Evolutionary conservation across 2,329 filamentous ascomycete species (phyloP).

Genomic region (Cercospora zeae-maydis): DNA sequence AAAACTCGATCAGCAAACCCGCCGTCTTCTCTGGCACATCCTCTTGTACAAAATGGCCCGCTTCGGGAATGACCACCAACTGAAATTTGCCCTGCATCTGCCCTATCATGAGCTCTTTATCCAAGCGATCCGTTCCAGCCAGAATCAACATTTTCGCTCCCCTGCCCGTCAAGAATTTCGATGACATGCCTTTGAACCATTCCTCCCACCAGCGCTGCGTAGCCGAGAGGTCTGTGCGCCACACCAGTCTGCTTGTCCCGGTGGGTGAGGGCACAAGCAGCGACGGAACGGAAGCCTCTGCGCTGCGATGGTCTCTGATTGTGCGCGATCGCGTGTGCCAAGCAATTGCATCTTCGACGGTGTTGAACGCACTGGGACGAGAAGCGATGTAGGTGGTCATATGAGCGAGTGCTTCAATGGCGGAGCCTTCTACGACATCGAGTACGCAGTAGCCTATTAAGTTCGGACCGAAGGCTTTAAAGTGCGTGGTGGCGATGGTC

Average conservation of each 20-base stretch:
- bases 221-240: constrained; percentile 77
- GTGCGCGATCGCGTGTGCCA: constrained; percentile 92
- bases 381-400: constrained; percentile 91
- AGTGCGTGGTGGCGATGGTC: constrained; percentile 62
- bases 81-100: constrained; percentile 99
- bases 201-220: constrained; percentile 92
- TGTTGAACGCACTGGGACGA: constrained; percentile 73
- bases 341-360: constrained; percentile 74
- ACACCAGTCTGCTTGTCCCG: constrained; percentile 57
- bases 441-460: constrained; percentile 84
- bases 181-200: constrained; percentile 86
- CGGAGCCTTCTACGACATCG: constrained; percentile 91
- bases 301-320: constrained; percentile 77
- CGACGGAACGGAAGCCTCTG: constrained; percentile 79
- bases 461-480: constrained; percentile 54
- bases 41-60: constrained; percentile 95
- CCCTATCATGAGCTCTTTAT: constrained; percentile 89
- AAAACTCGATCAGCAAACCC: constrained; percentile 81
- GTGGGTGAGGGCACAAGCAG: constrained; percentile 55
- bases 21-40: constrained; percentile 90
- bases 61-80: constrained; percentile 87
- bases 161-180: constrained; percentile 76
- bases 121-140: constrained; percentile 83
- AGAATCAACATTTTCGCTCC: constrained; percentile 82
- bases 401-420: constrained; percentile 87